Evolutionary conservation across 2,329 filamentous ascomycete species (phyloP), one percentile per base, ranked within the genome.

Genomic region (Teratosphaeria nubilosa): DNA sequence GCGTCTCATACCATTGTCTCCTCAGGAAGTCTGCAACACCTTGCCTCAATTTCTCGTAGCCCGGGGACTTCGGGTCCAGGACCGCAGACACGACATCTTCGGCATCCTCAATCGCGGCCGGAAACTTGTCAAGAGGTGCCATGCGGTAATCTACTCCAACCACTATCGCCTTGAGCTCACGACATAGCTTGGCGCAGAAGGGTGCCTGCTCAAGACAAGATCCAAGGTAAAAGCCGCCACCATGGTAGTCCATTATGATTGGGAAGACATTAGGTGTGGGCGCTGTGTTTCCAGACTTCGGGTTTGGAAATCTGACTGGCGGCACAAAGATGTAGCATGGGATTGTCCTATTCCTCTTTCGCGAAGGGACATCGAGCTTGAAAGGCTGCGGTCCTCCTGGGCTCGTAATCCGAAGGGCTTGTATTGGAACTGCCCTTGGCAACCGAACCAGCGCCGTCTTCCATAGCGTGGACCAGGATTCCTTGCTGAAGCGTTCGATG

Each of bases 61-160:
- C 71, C 27, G 73, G 65, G 9, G 68, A 69, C 13, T 64, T 63
- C 0, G 65, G 69, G 45, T 77, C 71, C 30, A 78, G 65, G 2
- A 78, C 71, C 1, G 76, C 75, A 4, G 68, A 69, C 2, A 78
- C 63, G 1, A 76, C 75, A 58, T 78, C 77, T 56, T 78, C 77
- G 10, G 74, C 74, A 59, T 79, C 77, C 59, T 77, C 73, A 20
- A 78, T 72, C 1, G 77, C 77, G 0, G 75, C 75, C 0, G 77
- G 77, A 53, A 77, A 79, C 41, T 76, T 72, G 58, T 76, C 70
- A 58, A 77, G 72, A 0, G 77, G 77, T 3, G 75, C 77, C 52
- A 78, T 75, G 37, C 77, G 73, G 60, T 79, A 79, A 55, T 78
- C 77, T 3, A 78, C 76, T 54, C 72, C 75, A 54, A 78, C 73